Evolutionary conservation across 805 yeast genomes (phyloP).

Genomic region (Brettanomyces nanus): DNA sequence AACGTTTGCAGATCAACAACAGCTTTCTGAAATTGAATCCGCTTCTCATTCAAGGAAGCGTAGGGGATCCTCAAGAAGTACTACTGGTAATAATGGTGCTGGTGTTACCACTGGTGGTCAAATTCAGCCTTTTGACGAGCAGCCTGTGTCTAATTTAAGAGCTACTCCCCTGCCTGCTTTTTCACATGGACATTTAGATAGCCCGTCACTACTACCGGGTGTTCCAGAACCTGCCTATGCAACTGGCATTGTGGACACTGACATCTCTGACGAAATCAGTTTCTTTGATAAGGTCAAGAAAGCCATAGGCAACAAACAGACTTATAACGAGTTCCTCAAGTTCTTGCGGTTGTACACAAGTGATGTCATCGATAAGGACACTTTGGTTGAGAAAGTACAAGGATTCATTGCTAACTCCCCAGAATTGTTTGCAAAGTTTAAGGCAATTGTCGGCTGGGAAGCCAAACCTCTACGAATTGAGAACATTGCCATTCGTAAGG

Average conservation of each 20-base stretch:
- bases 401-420: constrained; percentile 75
- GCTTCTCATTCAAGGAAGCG: neutral
- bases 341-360: constrained; percentile 81
- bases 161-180: constrained; percentile 19
- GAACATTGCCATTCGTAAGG: constrained; percentile 81
- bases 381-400: constrained; percentile 77
- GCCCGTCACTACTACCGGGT: constrained; percentile 76
- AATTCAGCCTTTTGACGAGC: constrained; percentile 31
- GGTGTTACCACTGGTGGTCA: no score
- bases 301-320: constrained; percentile 78
- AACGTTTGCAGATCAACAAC: constrained; percentile 12
- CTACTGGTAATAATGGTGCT: no score
- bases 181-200: constrained; percentile 25
- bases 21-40: neutral
- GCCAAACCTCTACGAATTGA: constrained; percentile 83
- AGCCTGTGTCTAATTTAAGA: constrained; percentile 41
- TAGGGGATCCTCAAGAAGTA: neutral
- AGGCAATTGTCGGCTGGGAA: constrained; percentile 80
- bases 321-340: constrained; percentile 88
- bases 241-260: constrained; percentile 43
- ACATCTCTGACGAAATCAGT: constrained; percentile 73
- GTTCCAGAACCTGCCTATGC: constrained; percentile 75
- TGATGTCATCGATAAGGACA: constrained; percentile 76
- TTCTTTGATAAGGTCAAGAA: constrained; percentile 92
- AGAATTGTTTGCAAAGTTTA: constrained; percentile 87